Percentiles rank a stretch among this genome's conserved stretches.
These are phyloP conservation scores for Mycena alexandri DNA, from an alignment of 768 basidiomycete genomes.

Conservation along the genomic window DNA sequence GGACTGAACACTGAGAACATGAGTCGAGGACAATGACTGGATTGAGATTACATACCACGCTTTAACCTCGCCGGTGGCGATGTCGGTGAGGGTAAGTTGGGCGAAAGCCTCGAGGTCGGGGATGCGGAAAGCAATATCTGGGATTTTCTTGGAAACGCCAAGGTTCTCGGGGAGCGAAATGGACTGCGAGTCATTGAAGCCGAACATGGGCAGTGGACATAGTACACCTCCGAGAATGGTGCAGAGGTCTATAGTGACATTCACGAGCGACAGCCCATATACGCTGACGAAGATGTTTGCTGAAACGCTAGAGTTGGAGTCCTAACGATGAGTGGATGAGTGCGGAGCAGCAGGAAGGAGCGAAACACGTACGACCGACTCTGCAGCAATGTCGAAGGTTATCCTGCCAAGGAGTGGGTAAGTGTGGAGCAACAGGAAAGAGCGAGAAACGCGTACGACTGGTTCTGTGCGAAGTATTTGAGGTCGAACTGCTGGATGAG, in stretches of 20 bases:
- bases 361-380: slow-evolving; percentile 77
- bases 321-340: slow-evolving; percentile 52
- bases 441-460: slow-evolving; percentile 53
- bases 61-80: slow-evolving; percentile 76
- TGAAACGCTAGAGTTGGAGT: slow-evolving; percentile 81
- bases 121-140: slow-evolving; percentile 84
- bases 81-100: slow-evolving; percentile 79
- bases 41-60: too few relatives aligned
- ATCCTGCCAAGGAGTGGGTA: slow-evolving; percentile 46
- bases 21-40: too few relatives aligned
- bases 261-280: slow-evolving; percentile 88
- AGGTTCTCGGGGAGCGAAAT: slow-evolving; percentile 73
- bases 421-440: too few relatives aligned
- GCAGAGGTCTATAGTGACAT: slow-evolving; percentile 91
- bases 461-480: slow-evolving; percentile 75
- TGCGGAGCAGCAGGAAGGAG: slow-evolving; percentile 23
- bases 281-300: slow-evolving; percentile 87
- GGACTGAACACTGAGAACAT: slow-evolving; percentile 88
- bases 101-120: slow-evolving; percentile 94
- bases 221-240: slow-evolving; percentile 79
- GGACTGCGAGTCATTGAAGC: slow-evolving; percentile 87
- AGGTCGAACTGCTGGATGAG: slow-evolving; percentile 85
- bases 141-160: slow-evolving; percentile 69
- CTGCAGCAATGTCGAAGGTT: slow-evolving; percentile 87
- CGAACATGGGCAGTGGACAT: slow-evolving; percentile 86